Conservation (phyloP, 805 yeast species). For the Candida quercuum region DNA sequence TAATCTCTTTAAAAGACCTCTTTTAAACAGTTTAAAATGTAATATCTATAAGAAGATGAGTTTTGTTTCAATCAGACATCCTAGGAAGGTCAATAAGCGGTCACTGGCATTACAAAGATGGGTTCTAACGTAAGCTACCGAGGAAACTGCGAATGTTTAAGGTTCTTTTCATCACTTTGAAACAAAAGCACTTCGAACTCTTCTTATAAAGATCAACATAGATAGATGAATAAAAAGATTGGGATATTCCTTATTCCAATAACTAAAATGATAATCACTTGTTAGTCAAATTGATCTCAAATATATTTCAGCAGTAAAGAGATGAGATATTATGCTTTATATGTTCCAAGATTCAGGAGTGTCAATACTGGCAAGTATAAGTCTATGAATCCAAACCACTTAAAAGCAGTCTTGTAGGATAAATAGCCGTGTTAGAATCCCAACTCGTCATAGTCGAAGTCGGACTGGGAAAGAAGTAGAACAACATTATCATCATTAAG, state of each 20-base stretch:
- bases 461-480: conserved; percentile 87
- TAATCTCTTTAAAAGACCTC: not conserved
- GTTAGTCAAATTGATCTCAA: not conserved
- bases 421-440: conserved; percentile 34
- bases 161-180: conserved; percentile 67
- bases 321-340: not conserved
- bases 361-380: conserved; percentile 87
- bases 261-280: not conserved
- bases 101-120: conserved; percentile 76
- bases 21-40: conserved; percentile 4
- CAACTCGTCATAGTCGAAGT: conserved; percentile 90
- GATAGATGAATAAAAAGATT: not conserved
- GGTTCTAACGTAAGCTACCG: conserved; percentile 89
- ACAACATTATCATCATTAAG: conserved; percentile 43
- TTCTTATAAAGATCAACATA: not conserved
- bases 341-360: conserved; percentile 43
- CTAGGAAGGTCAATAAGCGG: conserved; percentile 87
- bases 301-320: no score
- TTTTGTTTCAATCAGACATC: conserved; percentile 65
- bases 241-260: conserved; percentile 7
- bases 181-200: not conserved
- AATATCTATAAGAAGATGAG: not conserved
- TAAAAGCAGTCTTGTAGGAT: conserved; percentile 21
- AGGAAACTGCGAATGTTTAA: conserved; percentile 93
- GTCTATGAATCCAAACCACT: conserved; percentile 38